Base-by-base conservation (phyloP, 169 alveolate species). In the Eimeria mitis region DNA sequence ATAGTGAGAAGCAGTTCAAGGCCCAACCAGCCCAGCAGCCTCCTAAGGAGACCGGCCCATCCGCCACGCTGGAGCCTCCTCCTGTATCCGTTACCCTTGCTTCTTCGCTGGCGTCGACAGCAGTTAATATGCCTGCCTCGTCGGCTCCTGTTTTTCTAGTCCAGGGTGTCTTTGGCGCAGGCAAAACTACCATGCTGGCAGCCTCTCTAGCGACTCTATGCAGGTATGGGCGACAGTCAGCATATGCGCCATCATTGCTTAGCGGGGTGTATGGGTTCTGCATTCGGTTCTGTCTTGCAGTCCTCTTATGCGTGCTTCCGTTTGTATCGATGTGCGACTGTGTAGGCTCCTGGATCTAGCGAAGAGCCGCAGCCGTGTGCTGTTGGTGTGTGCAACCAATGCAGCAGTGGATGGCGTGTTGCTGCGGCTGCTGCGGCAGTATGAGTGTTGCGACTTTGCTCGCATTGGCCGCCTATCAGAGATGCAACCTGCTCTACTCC, bases 141-240 rank as follows among this genome's bases (percentile, higher is more conserved):
- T 84, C 96, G 4, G 54, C 96, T 9, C 95, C 96, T 47, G 16
- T 84, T 4, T 63, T 94, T 42, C 90, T 94, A 1, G 96, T 94
- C 11, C 95, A 94, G 42, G 96, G 96, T 5, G 96, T 94, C 91
- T 94, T 94, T 28, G 94, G 96, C 6, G 96, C 95, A 31, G 96
- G 96, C 37, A 85, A 83, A 70, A 94, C 90, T 11, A 68, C 96
- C 0, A 71, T 94, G 42, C 95, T 94, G 2, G 89, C 96, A 21
- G 96, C 96, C 23, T 19, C 71, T 1, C 89, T 94, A 34, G 81
- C 91, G 47, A 19, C 75, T 19, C 90, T 94, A 21, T 94, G 88
- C 83, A 63, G 95, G 96, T 94, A 44, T 23, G 91, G 63, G 73
- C 73, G 42, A 23, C 87, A 76, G 87, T 47, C 34, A 0, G 44